Conservation (phyloP, 139 green algal species). For the Coelastrella sp. region DNA sequence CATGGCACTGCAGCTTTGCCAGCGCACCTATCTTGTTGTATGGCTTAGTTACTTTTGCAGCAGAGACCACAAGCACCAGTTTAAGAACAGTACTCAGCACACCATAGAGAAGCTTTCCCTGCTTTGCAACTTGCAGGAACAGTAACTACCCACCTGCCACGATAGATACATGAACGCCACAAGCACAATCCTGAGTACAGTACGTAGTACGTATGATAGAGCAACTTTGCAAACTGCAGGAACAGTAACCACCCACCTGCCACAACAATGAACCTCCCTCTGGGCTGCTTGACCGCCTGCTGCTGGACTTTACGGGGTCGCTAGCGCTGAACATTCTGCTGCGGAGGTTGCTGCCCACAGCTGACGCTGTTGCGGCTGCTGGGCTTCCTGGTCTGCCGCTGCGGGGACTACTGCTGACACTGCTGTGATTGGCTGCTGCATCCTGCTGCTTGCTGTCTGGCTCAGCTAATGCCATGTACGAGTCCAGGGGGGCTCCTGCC, state of each 20-base stretch:
- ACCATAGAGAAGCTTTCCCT: neutral
- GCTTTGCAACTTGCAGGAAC: neutral
- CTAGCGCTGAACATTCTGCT: constrained; percentile 23
- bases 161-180: neutral
- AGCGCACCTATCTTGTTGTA: too few relatives aligned
- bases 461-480: constrained; percentile 4
- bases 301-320: constrained; percentile 5
- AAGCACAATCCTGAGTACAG: neutral
- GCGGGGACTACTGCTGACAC: neutral
- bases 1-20: too few relatives aligned
- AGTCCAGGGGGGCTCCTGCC: neutral
- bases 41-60: too few relatives aligned
- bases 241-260: neutral
- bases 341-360: neutral
- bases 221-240: neutral
- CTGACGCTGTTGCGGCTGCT: neutral
- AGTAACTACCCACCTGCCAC: neutral
- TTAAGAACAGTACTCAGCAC: neutral
- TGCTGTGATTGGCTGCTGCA: neutral
- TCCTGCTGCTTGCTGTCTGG: neutral
- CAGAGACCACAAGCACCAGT: neutral
- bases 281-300: neutral
- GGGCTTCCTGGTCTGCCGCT: neutral
- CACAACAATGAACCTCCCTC: neutral
- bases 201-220: neutral